phyloP scores from a whole-genome alignment of 2,329 filamentous ascomycete species.

The Fusarium temperatum region DNA sequence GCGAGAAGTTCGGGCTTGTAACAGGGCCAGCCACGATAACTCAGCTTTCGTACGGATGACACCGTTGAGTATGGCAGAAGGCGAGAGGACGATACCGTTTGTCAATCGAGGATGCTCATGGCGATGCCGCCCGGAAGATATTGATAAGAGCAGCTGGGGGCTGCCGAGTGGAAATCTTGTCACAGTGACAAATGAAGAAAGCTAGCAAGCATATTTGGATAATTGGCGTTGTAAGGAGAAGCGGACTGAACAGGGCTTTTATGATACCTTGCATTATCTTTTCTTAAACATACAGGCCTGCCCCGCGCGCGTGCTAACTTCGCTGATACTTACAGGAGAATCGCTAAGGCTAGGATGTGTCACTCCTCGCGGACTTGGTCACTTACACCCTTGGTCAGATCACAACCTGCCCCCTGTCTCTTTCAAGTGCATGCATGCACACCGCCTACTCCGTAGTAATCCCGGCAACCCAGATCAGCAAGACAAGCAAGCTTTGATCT shows the following conservation, averaged over 20 bases:
- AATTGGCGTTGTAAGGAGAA: constrained; percentile 13
- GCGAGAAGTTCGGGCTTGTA: constrained; percentile 54
- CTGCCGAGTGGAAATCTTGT: constrained; percentile 31
- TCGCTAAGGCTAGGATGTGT: not conserved
- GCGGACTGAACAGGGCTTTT: constrained; percentile 21
- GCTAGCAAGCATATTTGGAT: constrained; percentile 8
- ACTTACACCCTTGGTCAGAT: not conserved
- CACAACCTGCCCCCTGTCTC: not conserved
- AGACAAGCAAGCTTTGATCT: not conserved
- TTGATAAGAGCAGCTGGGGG: constrained; percentile 29
- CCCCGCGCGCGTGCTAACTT: not conserved
- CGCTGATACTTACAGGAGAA: not conserved
- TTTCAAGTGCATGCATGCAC: not conserved
- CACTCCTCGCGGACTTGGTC: not conserved
- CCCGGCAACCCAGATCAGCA: not conserved
- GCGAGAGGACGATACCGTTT: constrained; percentile 57
- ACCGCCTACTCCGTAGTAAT: not conserved
- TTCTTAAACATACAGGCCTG: not conserved
- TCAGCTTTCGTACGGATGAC: constrained; percentile 22
- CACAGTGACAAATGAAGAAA: constrained; percentile 6
- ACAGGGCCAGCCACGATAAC: constrained; percentile 3
- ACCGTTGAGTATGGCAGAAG: constrained; percentile 44
- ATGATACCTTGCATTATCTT: constrained; percentile 18
- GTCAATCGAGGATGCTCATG: constrained; percentile 60
- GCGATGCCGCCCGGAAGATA: constrained; percentile 53